phyloP scores from a whole-genome alignment of 805 yeast genomes.

The Sungouiella thailandica region DNA sequence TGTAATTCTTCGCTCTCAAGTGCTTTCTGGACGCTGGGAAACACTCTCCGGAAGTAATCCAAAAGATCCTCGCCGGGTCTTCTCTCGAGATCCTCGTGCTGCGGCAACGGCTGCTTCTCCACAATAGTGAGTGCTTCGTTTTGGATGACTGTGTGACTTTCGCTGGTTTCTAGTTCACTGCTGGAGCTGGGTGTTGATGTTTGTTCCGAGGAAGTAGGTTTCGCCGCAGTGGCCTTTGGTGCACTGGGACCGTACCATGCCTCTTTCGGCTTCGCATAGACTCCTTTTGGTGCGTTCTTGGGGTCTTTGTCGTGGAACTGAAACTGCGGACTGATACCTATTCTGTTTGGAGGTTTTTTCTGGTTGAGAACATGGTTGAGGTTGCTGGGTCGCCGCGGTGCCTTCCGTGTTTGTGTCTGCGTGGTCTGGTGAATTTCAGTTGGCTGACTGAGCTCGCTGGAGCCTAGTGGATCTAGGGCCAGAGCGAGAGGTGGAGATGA shows the following conservation, averaged over 20 bases:
- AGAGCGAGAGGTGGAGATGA: too few relatives aligned
- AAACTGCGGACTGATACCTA: neutral
- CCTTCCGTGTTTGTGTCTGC: too few relatives aligned
- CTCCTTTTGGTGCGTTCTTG: too few relatives aligned
- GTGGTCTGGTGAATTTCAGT: too few relatives aligned
- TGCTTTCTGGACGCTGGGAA: neutral
- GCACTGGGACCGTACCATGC: neutral
- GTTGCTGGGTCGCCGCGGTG: neutral
- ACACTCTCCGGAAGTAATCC: neutral
- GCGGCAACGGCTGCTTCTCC: too few relatives aligned
- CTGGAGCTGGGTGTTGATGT: too few relatives aligned
- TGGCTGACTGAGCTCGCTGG: too few relatives aligned
- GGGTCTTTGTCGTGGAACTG: neutral
- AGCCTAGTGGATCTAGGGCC: too few relatives aligned
- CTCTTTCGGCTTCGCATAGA: constrained; percentile 1
- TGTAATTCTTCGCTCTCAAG: neutral
- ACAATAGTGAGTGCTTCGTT: neutral
- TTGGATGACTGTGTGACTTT: neutral
- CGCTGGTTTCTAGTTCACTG: neutral
- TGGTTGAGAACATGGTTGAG: neutral
- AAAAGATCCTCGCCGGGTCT: neutral
- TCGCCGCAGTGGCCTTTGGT: too few relatives aligned
- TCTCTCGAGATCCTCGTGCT: neutral
- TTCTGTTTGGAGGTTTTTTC: neutral
- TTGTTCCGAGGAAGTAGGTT: too few relatives aligned